These are phyloP conservation scores for Blastocystis sp. DNA, from an alignment of 352 stramenopile species.

Conservation along the genomic window DNA sequence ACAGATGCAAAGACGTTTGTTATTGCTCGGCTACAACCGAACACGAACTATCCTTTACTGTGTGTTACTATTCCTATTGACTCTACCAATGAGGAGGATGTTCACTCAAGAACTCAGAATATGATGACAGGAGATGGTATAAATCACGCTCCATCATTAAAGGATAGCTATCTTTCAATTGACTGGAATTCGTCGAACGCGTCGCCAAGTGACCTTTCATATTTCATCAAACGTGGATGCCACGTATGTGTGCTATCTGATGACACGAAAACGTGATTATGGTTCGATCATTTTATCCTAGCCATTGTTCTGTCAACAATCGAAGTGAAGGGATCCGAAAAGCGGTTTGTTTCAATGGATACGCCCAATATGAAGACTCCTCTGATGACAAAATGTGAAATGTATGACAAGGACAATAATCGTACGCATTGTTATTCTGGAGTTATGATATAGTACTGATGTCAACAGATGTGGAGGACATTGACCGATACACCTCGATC, in stretches of 20 bases:
- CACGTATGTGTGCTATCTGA: neutral
- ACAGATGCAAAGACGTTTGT: neutral
- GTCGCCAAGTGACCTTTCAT: neutral
- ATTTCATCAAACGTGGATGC: conserved; percentile 16
- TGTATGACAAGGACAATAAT: conserved; percentile 10
- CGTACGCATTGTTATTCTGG: neutral
- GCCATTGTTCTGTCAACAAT: neutral
- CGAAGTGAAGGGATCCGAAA: neutral
- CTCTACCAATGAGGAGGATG: neutral
- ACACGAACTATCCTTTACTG: neutral
- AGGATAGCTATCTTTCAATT: conserved; percentile 2
- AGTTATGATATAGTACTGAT: neutral
- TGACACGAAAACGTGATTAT: conserved; percentile 3
- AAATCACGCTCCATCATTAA: neutral
- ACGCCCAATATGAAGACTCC: neutral
- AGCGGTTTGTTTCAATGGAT: neutral
- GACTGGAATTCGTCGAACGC: neutral
- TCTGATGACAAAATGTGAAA: conserved; percentile 35
- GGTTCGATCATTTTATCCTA: neutral
- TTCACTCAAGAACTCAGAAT: neutral
- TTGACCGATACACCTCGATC: neutral
- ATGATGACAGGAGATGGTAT: conserved; percentile 8
- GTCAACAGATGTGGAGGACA: conserved; percentile 29
- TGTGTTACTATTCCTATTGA: neutral
- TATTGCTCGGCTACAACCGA: neutral